These are phyloP conservation scores for Tubosaeta brunneosetosa DNA, from an alignment of 768 basidiomycete species.

Conservation along the genomic window DNA sequence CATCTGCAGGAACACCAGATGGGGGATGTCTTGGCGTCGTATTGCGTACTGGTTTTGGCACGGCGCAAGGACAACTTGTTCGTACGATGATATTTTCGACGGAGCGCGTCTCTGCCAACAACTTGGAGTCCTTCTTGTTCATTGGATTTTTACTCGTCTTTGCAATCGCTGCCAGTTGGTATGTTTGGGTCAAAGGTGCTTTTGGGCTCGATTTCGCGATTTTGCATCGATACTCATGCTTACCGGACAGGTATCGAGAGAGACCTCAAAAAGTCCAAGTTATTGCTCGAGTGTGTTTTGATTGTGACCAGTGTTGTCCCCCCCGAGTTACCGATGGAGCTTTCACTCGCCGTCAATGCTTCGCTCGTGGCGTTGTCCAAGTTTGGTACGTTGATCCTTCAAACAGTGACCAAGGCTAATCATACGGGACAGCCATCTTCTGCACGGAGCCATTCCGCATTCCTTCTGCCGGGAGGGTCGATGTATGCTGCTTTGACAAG, in stretches of 20 bases:
- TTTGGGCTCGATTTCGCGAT: not conserved
- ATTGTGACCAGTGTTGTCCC: conserved; percentile 98
- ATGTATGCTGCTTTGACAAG: conserved; percentile 99
- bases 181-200: conserved; percentile 94
- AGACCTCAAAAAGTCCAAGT: conserved; percentile 89
- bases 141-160: conserved; percentile 98
- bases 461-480: conserved; percentile 90
- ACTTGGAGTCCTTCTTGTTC: conserved; percentile 92
- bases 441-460: conserved; percentile 99
- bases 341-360: conserved; percentile 93
- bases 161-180: conserved; percentile 96
- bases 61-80: conserved; percentile 94
- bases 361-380: conserved; percentile 91
- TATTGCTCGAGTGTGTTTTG: conserved; percentile 90
- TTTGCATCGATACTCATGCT: conserved; percentile 4
- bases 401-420: not conserved
- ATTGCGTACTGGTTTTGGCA: conserved; percentile 94
- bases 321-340: conserved; percentile 97
- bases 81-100: conserved; percentile 99
- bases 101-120: conserved; percentile 95
- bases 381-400: conserved; percentile 53
- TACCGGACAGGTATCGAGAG: conserved; percentile 71
- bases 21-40: conserved; percentile 91
- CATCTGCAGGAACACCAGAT: conserved; percentile 70
- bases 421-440: conserved; percentile 71